Base-by-base conservation (phyloP, 2,329 filamentous ascomycete genomes). In the Trichoderma sp. region DNA sequence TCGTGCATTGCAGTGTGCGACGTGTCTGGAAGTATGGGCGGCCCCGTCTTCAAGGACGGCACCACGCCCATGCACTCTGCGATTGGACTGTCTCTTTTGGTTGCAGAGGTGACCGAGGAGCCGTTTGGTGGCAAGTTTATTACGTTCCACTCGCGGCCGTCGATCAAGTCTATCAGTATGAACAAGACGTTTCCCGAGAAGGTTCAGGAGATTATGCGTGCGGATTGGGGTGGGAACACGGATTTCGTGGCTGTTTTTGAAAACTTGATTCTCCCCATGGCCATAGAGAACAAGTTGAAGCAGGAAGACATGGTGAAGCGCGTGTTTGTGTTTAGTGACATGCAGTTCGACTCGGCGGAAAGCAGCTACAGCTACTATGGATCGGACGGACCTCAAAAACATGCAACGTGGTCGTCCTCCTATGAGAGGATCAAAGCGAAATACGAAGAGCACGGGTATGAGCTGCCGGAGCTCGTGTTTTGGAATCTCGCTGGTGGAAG, bases 251-350 rank as follows among this genome's bases (percentile, higher is more conserved):
- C 85, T 26, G 87, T 89, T 4, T 90, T 90, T 71, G 82, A 85
- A 66, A 66, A 82, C 0, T 78, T 89, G 1, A 84, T 90, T 61
- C 83, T 90, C 0, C 86, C 86, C 3, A 83, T 88, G 81, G 88
- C 88, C 0, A 67, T 85, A 8, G 58, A 81, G 61, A 82, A 88
- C 73, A 82, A 86, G 12, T 75, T 90, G 39, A 82, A 80, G 73
- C 84, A 81, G 50, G 85, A 88, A 68, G 84, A 90, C 50, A 90
- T 90, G 87, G 84, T 90, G 17, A 89, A 88, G 79, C 85, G 86
- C 4, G 76, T 90, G 17, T 89, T 90, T 75, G 85, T 90, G 39
- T 90, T 90, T 75, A 85, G 81, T 58, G 88, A 89, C 76, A 90
- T 90, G 88, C 87, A 90, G 58, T 90, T 90, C 75, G 78, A 90